These are phyloP conservation scores for Neurospora sp. DNA, from an alignment of 495 filamentous ascomycete species.

Conservation along the genomic window DNA sequence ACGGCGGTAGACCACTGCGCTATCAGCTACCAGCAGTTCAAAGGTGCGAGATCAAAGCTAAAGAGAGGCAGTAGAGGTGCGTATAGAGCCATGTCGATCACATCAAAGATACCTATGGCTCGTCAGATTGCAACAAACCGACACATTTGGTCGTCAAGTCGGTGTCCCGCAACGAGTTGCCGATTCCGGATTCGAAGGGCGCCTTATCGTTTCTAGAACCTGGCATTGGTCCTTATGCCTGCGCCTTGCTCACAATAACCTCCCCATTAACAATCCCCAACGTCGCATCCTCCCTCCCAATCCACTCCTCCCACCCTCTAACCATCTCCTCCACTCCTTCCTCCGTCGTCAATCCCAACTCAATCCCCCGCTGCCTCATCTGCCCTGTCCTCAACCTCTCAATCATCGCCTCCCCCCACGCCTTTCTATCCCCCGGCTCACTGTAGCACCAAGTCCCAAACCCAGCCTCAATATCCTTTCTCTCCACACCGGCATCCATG, in stretches of 20 bases:
- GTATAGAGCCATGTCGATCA: too few species aligned
- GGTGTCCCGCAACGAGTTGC: too few species aligned
- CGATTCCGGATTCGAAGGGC: too few species aligned
- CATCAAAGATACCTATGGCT: too few species aligned
- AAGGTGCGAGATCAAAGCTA: too few species aligned
- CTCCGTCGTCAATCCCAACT: conserved; percentile 23
- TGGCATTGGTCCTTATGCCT: background rate
- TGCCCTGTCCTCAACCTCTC: conserved; percentile 17
- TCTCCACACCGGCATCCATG: conserved; percentile 27
- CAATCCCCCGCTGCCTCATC: conserved; percentile 22
- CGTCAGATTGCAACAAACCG: too few species aligned
- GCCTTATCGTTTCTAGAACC: background rate
- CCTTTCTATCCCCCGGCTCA: conserved; percentile 23
- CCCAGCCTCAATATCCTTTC: conserved; percentile 24
- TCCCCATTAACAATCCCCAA: conserved; percentile 34
- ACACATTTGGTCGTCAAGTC: too few species aligned
- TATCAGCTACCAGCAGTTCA: too few species aligned
- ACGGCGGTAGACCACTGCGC: too few species aligned
- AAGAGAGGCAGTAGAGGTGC: too few species aligned
- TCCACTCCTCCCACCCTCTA: conserved; percentile 33
- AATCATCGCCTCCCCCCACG: conserved; percentile 28
- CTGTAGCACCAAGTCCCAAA: conserved; percentile 29
- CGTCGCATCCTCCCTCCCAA: conserved; percentile 22
- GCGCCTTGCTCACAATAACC: conserved; percentile 23
- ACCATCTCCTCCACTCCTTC: conserved; percentile 32